A percentile compares a stretch with the other conserved stretches of the same genome.
Evolutionary conservation across 140 eudicot species (phyloP).

Genomic region (Senecio squalidus): DNA sequence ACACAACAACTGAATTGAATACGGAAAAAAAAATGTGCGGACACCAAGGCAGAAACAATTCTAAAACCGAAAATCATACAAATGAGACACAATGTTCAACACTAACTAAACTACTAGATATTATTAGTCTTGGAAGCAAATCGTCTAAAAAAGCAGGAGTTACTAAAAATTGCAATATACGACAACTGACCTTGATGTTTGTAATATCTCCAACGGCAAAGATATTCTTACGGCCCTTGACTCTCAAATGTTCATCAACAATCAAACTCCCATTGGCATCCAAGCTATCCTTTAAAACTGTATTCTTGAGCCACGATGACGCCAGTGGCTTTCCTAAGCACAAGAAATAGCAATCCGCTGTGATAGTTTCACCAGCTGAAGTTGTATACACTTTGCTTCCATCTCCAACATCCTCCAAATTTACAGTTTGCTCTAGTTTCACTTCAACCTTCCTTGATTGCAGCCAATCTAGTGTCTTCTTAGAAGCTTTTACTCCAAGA

Average conservation of each 20-base stretch:
- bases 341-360: constrained; percentile 63
- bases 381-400: constrained; percentile 50
- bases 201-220: constrained; percentile 90
- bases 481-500: constrained; percentile 81
- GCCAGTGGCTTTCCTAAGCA: constrained; percentile 70
- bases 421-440: constrained; percentile 54
- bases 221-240: constrained; percentile 56
- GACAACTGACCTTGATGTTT: constrained; percentile 53
- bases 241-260: constrained; percentile 65
- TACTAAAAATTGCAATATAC: no score
- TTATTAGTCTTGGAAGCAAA: no score
- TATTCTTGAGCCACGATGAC: constrained; percentile 63
- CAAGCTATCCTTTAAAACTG: constrained; percentile 43
- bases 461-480: constrained; percentile 71
- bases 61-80: no score
- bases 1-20: no score
- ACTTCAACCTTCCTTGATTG: constrained; percentile 65
- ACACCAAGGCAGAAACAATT: no score
- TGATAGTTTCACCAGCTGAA: constrained; percentile 54
- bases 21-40: no score
- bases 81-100: no score
- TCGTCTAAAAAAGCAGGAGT: no score
- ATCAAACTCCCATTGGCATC: constrained; percentile 57
- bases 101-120: no score
- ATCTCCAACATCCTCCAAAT: constrained; percentile 34